phyloP scores from a whole-genome alignment of 202 grass and related monocot genomes.

The Musa balbisiana region DNA sequence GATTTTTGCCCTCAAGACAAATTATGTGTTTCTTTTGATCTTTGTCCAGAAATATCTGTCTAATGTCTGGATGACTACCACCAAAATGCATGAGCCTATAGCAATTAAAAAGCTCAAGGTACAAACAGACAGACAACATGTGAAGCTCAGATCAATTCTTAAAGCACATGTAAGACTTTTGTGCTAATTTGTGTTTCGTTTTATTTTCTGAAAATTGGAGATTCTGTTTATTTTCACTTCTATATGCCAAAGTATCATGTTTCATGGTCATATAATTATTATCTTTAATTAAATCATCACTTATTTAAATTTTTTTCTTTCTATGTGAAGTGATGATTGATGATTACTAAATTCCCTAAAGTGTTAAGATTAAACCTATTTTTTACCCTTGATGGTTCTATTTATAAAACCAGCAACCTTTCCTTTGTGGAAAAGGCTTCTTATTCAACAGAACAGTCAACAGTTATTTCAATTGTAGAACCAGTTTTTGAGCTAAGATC shows the following conservation, averaged over 20 bases:
- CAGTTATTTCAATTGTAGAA: too few relatives aligned
- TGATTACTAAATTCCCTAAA: too few relatives aligned
- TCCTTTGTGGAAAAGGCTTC: too few relatives aligned
- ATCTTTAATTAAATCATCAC: too few relatives aligned
- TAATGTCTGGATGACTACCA: slow-evolving; percentile 73
- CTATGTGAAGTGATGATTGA: too few relatives aligned
- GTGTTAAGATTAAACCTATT: too few relatives aligned
- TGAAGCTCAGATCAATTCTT: slow-evolving; percentile 78
- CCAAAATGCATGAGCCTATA: slow-evolving; percentile 73
- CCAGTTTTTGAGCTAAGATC: not conserved
- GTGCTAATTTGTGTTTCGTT: slow-evolving; percentile 6
- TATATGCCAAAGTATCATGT: too few relatives aligned
- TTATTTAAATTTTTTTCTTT: too few relatives aligned
- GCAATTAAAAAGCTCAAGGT: slow-evolving; percentile 72
- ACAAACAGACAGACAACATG: slow-evolving; percentile 49
- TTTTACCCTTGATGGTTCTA: too few relatives aligned
- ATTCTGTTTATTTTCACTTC: not conserved
- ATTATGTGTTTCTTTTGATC: slow-evolving; percentile 18
- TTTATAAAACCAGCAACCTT: too few relatives aligned
- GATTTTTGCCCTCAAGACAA: not conserved
- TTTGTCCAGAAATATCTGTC: slow-evolving; percentile 65
- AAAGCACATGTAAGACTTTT: slow-evolving; percentile 61
- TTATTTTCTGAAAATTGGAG: not conserved
- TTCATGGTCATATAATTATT: too few relatives aligned
- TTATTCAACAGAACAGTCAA: too few relatives aligned